phyloP scores from a whole-genome alignment of 805 yeast genomes.

The Peterozyma xylosa region DNA sequence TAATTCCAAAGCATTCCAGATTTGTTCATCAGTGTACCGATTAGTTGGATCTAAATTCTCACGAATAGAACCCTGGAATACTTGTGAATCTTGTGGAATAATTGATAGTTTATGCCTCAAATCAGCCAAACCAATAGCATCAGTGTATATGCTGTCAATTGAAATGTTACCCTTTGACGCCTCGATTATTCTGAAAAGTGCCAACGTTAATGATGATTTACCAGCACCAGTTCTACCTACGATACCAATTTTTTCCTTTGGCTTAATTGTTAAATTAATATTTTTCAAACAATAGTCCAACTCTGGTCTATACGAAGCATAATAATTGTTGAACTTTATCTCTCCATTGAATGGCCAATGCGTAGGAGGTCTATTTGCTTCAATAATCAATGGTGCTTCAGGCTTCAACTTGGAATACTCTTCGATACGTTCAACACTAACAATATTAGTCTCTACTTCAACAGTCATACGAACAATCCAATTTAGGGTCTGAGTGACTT shows the following conservation, averaged over 20 bases:
- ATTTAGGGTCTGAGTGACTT: constrained; percentile 76
- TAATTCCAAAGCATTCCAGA: constrained; percentile 65
- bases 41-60: constrained; percentile 73
- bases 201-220: constrained; percentile 66
- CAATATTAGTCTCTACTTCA: constrained; percentile 88
- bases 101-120: constrained; percentile 61
- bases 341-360: constrained; percentile 62
- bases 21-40: constrained; percentile 49
- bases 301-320: constrained; percentile 64
- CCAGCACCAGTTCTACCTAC: constrained; percentile 92
- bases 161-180: constrained; percentile 52
- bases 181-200: constrained; percentile 70
- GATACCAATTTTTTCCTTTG: constrained; percentile 74
- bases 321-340: constrained; percentile 52
- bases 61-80: constrained; percentile 68
- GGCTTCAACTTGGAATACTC: constrained; percentile 64
- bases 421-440: constrained; percentile 81
- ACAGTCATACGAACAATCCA: constrained; percentile 95
- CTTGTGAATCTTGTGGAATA: constrained; percentile 81
- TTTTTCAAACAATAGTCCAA: constrained; percentile 62
- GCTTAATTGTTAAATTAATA: constrained; percentile 47
- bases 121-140: constrained; percentile 57
- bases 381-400: constrained; percentile 69
- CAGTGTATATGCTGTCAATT: constrained; percentile 57
- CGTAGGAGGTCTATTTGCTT: constrained; percentile 51